A percentile compares a stretch with the other conserved stretches of the same genome.
Conservation (phyloP, 495 filamentous ascomycete species). For the Podospora australis region DNA sequence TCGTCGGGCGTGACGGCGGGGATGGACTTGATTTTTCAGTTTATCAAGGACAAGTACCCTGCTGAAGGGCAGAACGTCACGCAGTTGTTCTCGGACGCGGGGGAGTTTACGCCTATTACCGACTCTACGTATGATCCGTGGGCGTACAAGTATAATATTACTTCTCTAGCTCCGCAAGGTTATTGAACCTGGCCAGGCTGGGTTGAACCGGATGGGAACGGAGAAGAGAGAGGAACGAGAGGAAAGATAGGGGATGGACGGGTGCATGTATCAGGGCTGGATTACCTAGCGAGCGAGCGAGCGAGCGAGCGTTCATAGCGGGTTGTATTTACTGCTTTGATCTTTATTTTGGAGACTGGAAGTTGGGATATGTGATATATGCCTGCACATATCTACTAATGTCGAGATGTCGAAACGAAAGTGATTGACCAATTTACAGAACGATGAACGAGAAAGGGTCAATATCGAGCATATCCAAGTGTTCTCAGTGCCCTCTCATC, state of each 20-base stretch:
- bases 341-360: too few relatives aligned
- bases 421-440: too few relatives aligned
- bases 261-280: neutral
- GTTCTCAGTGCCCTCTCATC: too few relatives aligned
- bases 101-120: constrained; percentile 7
- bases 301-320: too few relatives aligned
- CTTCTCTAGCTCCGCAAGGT: constrained; percentile 1
- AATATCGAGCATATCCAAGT: too few relatives aligned
- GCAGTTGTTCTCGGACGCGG: constrained; percentile 5
- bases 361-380: too few relatives aligned
- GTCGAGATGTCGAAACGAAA: too few relatives aligned
- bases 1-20: constrained; percentile 19
- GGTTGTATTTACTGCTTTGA: too few relatives aligned
- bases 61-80: too few relatives aligned
- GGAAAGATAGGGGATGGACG: too few relatives aligned
- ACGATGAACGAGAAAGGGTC: too few relatives aligned
- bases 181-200: neutral
- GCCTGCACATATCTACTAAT: too few relatives aligned
- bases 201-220: neutral
- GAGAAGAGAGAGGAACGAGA: neutral
- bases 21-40: constrained; percentile 14
- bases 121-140: constrained; percentile 17
- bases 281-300: neutral
- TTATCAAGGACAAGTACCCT: constrained; percentile 17
- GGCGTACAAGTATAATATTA: constrained; percentile 6